A percentile compares a stretch with the other conserved stretches of the same genome.
Conservation (phyloP, 139 green algal species). For the Micractinium sp. region DNA sequence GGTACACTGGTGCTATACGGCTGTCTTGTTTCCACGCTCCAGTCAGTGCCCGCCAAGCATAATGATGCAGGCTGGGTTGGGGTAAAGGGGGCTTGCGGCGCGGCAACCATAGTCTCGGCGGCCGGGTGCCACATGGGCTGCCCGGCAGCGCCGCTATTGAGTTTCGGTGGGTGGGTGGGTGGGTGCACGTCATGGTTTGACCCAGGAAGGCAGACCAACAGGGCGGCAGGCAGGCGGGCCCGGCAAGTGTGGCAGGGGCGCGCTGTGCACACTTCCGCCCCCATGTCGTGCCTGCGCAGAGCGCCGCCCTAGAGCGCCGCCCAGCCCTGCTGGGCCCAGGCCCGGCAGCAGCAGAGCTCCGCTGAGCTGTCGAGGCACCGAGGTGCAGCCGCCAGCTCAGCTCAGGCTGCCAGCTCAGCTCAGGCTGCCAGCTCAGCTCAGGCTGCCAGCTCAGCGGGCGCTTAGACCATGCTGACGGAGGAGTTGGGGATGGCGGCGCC, state of each 20-base stretch:
- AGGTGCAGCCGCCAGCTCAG: background rate
- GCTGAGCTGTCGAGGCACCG: background rate
- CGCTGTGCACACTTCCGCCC: background rate
- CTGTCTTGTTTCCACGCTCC: too few relatives aligned
- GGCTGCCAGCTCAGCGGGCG: background rate
- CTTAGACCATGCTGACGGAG: constrained; percentile 14
- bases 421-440: background rate
- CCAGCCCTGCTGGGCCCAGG: background rate
- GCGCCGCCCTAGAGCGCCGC: background rate
- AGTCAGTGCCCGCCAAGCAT: too few relatives aligned
- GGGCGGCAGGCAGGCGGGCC: too few relatives aligned
- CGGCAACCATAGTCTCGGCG: background rate
- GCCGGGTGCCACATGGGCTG: background rate
- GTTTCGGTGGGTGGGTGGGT: background rate
- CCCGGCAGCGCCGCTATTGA: background rate
- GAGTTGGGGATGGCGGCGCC: constrained; percentile 24
- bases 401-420: background rate
- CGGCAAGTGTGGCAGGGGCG: background rate
- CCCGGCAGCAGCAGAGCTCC: background rate
- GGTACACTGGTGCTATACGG: too few relatives aligned
- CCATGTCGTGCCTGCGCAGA: too few relatives aligned
- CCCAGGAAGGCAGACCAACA: too few relatives aligned
- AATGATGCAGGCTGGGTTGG: too few relatives aligned
- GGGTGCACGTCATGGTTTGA: too few relatives aligned
- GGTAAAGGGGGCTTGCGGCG: background rate